Conservation (phyloP, 805 yeast species). For the Soucietia sequanensis region DNA sequence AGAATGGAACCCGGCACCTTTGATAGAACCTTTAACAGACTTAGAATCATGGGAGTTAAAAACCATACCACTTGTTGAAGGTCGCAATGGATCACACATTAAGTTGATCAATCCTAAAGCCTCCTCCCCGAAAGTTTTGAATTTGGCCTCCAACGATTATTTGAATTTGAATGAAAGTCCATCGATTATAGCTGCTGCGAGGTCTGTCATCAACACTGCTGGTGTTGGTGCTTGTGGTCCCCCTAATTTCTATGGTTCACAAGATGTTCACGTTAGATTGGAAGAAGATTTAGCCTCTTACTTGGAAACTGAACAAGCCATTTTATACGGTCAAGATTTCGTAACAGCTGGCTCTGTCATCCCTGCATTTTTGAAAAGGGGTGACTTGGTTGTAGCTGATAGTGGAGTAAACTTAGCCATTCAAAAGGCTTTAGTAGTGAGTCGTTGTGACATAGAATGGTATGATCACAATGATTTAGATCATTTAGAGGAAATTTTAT, state of each 20-base stretch:
- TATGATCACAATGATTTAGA: slow-evolving; percentile 86
- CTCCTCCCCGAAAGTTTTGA: slow-evolving; percentile 43
- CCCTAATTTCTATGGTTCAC: slow-evolving; percentile 95
- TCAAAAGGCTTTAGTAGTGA: slow-evolving; percentile 84
- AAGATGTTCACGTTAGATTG: slow-evolving; percentile 80
- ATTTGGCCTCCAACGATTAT: slow-evolving; percentile 72
- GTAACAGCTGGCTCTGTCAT: slow-evolving; percentile 83
- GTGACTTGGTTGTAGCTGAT: slow-evolving; percentile 89
- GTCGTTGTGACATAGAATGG: slow-evolving; percentile 84
- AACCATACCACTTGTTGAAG: slow-evolving; percentile 61
- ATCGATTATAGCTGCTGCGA: slow-evolving; percentile 51
- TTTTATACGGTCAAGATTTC: slow-evolving; percentile 91
- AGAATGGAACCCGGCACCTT: slow-evolving; percentile 91
- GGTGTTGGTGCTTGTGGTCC: slow-evolving; percentile 99
- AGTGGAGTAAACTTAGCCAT: slow-evolving; percentile 69
- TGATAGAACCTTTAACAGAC: slow-evolving; percentile 55
- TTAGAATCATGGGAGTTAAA: slow-evolving; percentile 62
- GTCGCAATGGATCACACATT: slow-evolving; percentile 47
- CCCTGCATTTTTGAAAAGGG: slow-evolving; percentile 93
- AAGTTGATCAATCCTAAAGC: slow-evolving; percentile 25
- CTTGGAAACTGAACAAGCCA: slow-evolving; percentile 74
- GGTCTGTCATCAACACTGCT: slow-evolving; percentile 55
- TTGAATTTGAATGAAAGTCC: slow-evolving; percentile 56
- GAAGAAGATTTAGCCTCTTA: slow-evolving; percentile 74
- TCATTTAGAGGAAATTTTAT: slow-evolving; percentile 69